Conservation (phyloP, 371 early-diverging fungal genomes). For the Circinella minor region DNA sequence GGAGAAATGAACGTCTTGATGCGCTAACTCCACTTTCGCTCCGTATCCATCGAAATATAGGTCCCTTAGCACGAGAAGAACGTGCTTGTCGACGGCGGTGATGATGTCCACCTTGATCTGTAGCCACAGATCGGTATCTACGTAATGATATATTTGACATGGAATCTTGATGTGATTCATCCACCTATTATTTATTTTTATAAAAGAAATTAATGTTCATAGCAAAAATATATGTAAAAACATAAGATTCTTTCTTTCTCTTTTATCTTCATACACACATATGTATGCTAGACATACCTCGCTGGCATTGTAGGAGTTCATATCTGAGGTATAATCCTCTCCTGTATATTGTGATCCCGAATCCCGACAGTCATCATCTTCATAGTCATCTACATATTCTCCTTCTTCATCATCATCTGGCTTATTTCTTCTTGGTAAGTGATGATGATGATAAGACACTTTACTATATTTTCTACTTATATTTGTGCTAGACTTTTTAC, state of each 20-base stretch:
- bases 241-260: too few species aligned
- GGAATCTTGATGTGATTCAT: constrained; percentile 3
- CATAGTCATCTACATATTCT: background rate
- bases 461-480: too few species aligned
- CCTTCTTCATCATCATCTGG: background rate
- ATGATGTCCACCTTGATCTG: background rate
- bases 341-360: constrained; percentile 3
- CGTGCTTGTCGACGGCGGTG: background rate
- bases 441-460: too few species aligned
- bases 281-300: constrained; percentile 2
- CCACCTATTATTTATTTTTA: background rate
- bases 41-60: constrained; percentile 15
- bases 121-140: background rate
- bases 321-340: constrained; percentile 5
- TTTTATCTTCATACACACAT: too few species aligned
- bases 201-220: too few species aligned
- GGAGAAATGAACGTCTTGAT: background rate
- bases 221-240: too few species aligned
- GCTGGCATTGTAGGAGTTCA: constrained; percentile 8
- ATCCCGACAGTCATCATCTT: background rate
- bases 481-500: background rate
- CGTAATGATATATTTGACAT: background rate
- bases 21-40: constrained; percentile 15
- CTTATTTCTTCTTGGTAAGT: background rate
- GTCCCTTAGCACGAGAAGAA: background rate